Conservation (phyloP, 768 basidiomycete species). For the Serpula lacrymans region DNA sequence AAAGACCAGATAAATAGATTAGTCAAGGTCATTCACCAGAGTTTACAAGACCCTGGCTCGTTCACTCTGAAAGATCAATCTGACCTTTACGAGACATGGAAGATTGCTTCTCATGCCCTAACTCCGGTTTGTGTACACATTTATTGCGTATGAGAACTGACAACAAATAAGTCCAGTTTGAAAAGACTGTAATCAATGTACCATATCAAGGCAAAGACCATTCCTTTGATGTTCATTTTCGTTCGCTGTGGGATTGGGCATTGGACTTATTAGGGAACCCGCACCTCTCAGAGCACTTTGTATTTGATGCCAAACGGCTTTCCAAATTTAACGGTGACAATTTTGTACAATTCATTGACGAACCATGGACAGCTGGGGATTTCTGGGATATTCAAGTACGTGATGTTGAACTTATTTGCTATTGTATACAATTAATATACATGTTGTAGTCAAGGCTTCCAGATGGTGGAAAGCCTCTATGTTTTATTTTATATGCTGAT, state of each 20-base stretch:
- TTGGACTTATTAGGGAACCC: slow-evolving; percentile 25
- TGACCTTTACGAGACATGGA: slow-evolving; percentile 21
- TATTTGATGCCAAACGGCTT: slow-evolving; percentile 29
- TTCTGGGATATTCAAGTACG: slow-evolving; percentile 37
- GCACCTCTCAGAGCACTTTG: slow-evolving; percentile 16
- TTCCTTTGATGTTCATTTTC: slow-evolving; percentile 16
- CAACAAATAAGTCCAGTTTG: slow-evolving; percentile 10
- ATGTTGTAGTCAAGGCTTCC: slow-evolving; percentile 3
- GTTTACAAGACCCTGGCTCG: background rate
- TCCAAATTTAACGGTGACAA: slow-evolving; percentile 26
- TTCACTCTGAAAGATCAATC: slow-evolving; percentile 15
- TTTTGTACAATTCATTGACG: slow-evolving; percentile 29
- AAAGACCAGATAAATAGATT: slow-evolving; percentile 13
- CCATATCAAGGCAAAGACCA: slow-evolving; percentile 14
- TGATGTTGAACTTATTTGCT: background rate
- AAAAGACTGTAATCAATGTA: slow-evolving; percentile 13
- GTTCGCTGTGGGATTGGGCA: slow-evolving; percentile 26
- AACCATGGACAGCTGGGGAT: slow-evolving; percentile 35
- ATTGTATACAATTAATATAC: background rate
- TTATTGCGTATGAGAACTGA: background rate
- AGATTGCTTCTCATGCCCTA: slow-evolving; percentile 5
- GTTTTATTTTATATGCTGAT: slow-evolving; percentile 37
- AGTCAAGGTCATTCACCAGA: slow-evolving; percentile 15
- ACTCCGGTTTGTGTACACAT: slow-evolving; percentile 5
- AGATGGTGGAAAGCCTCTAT: slow-evolving; percentile 20